phyloP scores from a whole-genome alignment of 192 early-diverging fungal species.

The Coemansia sp. region DNA sequence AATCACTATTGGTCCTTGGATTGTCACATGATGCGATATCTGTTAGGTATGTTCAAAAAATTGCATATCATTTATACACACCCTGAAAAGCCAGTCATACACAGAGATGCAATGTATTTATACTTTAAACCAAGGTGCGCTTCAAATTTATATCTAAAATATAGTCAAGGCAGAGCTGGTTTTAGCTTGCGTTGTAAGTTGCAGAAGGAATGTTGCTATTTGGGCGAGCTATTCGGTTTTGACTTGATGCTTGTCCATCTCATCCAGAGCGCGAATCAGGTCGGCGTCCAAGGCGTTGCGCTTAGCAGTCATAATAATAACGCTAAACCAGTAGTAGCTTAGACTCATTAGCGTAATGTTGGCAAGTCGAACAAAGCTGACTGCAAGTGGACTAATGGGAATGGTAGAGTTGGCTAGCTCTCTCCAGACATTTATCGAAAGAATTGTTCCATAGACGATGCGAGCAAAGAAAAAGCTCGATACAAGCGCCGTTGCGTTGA shows the following conservation, averaged over 20 bases:
- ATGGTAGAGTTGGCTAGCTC: conserved; percentile 28
- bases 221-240: conserved; percentile 11
- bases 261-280: conserved; percentile 39
- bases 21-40: not conserved
- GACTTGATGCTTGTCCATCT: conserved; percentile 24
- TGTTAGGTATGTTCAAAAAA: not conserved
- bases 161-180: not conserved
- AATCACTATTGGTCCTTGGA: not conserved
- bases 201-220: not conserved
- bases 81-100: too few relatives aligned
- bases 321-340: conserved; percentile 54
- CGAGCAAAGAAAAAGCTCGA: conserved; percentile 75
- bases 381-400: conserved; percentile 25
- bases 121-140: not conserved
- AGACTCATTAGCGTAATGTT: conserved; percentile 33
- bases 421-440: conserved; percentile 61
- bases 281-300: conserved; percentile 44
- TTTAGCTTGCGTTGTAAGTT: not conserved
- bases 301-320: conserved; percentile 46
- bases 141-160: not conserved
- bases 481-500: conserved; percentile 82
- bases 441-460: conserved; percentile 72
- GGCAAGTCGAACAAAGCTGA: conserved; percentile 23
- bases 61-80: too few relatives aligned
- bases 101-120: not conserved